phyloP scores from a whole-genome alignment of 345 rosid species.

The Eucalyptus regnans region DNA sequence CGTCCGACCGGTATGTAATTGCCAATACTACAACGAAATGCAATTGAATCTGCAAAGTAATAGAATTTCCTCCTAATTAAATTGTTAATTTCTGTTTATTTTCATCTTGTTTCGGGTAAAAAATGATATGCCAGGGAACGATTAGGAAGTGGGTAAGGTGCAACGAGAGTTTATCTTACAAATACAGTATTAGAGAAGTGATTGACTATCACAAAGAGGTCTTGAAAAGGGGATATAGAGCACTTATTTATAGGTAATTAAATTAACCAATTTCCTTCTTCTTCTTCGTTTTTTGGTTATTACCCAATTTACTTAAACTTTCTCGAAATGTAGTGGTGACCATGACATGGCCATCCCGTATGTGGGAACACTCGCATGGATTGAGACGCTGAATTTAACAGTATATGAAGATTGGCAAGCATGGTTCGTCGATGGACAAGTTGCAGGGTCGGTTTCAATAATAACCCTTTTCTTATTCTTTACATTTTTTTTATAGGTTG shows the following conservation, averaged over 20 bases:
- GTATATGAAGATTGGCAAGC: neutral
- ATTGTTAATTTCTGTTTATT: neutral
- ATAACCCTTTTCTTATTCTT: neutral
- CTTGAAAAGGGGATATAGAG: neutral
- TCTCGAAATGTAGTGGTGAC: neutral
- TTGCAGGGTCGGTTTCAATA: neutral
- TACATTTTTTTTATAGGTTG: neutral
- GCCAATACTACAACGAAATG: neutral
- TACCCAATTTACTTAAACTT: neutral
- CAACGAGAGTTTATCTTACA: neutral
- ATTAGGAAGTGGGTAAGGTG: neutral
- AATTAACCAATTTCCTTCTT: neutral
- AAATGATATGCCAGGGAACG: neutral
- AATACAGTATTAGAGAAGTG: neutral
- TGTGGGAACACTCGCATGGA: neutral
- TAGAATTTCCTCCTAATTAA: neutral
- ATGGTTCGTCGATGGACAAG: neutral
- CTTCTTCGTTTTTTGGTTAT: neutral
- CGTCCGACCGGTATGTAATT: constrained; percentile 6
- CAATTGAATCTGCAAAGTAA: neutral
- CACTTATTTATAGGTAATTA: neutral
- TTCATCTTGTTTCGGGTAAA: neutral
- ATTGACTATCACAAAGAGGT: neutral
- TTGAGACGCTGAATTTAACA: neutral
- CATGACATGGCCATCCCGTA: neutral